Evolutionary conservation across 495 filamentous ascomycete species (phyloP), one percentile per base, ranked within the genome.

Genomic region (Annulohypoxylon maeteangense): DNA sequence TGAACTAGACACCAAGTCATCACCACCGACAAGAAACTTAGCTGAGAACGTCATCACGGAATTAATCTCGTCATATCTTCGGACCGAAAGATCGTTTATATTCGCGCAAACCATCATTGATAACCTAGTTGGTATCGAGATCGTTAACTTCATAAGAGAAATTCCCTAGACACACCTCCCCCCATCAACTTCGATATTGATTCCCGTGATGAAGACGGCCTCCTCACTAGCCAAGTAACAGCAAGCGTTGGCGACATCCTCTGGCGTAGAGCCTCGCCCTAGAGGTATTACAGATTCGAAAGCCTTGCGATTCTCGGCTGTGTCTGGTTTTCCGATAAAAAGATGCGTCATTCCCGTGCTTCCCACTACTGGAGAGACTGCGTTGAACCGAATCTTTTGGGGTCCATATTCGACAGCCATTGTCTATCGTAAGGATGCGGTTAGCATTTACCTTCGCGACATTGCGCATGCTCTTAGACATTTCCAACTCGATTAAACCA

Each of bases 181-280:
- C 32, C 87, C 87, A 71, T 88, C 86, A n/a, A 89, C 83, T 56
- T 88, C 86, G 63, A 89, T 74, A 69, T 87, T 87, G 51, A 87
- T 85, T 0, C 90, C 90, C n/a, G 90, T 93, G 42, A 93, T 84
- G 72, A 92, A 93, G 16, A 84, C 81, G 0, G 87, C 88, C 67
- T 93, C 90, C 45, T 89, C 85, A 68, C 89, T 90, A 1, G 87
- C 90, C 34, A 93, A 77, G 74, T 89, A 92, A 14, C 89, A 81
- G 62, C 85, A 88, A 40, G 90, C 90, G 62, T 89, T 88, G 20
- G 88, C 88, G 48, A 92, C 84, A 74, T 92, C 90, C n/a, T 82
- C 82, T 1, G 87, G 86, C 23, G 90, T 87, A 12, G 86, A 87
- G 25, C 89, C 81, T 27, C 90, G 81, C 7, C 90, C 90, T 22